Evolutionary conservation across 345 rosid genomes (phyloP), one percentile per base, ranked within the genome.

Genomic region (Psidium friedrichsthalianum): DNA sequence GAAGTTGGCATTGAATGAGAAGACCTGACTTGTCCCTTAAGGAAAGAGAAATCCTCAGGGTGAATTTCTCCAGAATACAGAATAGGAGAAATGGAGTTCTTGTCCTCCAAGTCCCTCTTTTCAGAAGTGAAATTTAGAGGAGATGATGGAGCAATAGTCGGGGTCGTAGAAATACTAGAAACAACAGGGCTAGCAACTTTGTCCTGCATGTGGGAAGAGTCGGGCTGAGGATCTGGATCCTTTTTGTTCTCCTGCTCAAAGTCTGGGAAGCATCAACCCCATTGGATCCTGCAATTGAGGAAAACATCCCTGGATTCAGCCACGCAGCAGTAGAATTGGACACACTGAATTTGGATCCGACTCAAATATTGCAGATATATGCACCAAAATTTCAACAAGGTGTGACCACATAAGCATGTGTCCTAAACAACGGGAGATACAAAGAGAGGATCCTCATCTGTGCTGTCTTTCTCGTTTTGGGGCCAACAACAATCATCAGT

Each of bases 211-310:
- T 69, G 88, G 58, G 95, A 91, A 25, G 99, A 84, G 52, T 14
- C 86, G 42, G 92, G 90, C 84, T 8, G 80, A 91, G 83, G 93
- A 87, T 69, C 88, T 82, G n/a, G 92, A 56, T 87, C 88, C 93
- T 82, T 93, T 93, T 94, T 91, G 85, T 90, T 93, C 89, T 90
- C 89, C 84, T 91, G 92, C 96, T 95, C 82, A 91, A 88, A 36
- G 78, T 69, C 78, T 69, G 47, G 76, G 98, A 86, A 83, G 90
- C 88, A 58, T 89, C 91, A 85, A 91, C 89, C 82, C 88, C 76
- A 87, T 85, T 85, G 82, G 95, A 92, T 76, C 91, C 98, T 92
- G 90, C 84, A 78, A 89, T 40, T 69, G 47, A 18, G 3, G 44
- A 69, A 32, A 32, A 32, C 18, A 32, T 69, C 47, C 18, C 78